A percentile compares a stretch with the other conserved stretches of the same genome.
Conservation (phyloP, 352 stramenopile genomes). For the Phytophthora fragariaefolia region DNA sequence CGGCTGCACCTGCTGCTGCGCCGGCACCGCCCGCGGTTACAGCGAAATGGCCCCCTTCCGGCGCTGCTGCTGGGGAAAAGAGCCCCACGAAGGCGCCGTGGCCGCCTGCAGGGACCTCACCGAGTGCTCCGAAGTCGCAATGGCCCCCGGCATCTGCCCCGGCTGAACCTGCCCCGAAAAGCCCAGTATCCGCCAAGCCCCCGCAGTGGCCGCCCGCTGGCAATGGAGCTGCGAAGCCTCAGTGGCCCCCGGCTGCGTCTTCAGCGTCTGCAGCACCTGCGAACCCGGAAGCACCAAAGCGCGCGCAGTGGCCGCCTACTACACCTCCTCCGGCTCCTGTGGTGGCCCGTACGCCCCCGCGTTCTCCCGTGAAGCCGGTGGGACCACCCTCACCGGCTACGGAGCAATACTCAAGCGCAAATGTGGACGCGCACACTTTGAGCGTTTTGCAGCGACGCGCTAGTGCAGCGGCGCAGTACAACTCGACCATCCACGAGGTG, state of each 20-base stretch:
- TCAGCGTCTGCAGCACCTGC: not conserved
- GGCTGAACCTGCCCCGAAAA: slow-evolving; percentile 28
- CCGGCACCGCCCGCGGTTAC: slow-evolving; percentile 10
- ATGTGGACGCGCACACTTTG: slow-evolving; percentile 57
- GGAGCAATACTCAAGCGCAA: slow-evolving; percentile 20
- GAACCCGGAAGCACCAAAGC: slow-evolving; percentile 40
- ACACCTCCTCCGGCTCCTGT: slow-evolving; percentile 35
- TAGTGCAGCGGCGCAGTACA: slow-evolving; percentile 63
- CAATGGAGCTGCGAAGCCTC: slow-evolving; percentile 40
- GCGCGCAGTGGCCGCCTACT: slow-evolving; percentile 57
- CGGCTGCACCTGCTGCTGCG: slow-evolving; percentile 17
- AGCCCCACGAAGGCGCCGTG: slow-evolving; percentile 42
- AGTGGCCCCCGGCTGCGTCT: slow-evolving; percentile 46
- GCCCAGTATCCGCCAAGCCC: slow-evolving; percentile 16
- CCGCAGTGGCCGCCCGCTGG: slow-evolving; percentile 27
- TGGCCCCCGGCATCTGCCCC: slow-evolving; percentile 36
- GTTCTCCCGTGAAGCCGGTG: slow-evolving; percentile 24
- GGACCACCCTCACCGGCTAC: slow-evolving; percentile 7
- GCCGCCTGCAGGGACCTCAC: slow-evolving; percentile 34
- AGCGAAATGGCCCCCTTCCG: slow-evolving; percentile 27
- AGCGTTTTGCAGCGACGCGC: slow-evolving; percentile 67
- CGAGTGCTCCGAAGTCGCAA: slow-evolving; percentile 31
- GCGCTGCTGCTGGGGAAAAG: slow-evolving; percentile 12
- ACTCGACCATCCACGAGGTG: slow-evolving; percentile 81
- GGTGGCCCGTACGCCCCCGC: slow-evolving; percentile 30